These are phyloP conservation scores for Suillus tomentosus DNA, from an alignment of 768 basidiomycete species.

Conservation along the genomic window DNA sequence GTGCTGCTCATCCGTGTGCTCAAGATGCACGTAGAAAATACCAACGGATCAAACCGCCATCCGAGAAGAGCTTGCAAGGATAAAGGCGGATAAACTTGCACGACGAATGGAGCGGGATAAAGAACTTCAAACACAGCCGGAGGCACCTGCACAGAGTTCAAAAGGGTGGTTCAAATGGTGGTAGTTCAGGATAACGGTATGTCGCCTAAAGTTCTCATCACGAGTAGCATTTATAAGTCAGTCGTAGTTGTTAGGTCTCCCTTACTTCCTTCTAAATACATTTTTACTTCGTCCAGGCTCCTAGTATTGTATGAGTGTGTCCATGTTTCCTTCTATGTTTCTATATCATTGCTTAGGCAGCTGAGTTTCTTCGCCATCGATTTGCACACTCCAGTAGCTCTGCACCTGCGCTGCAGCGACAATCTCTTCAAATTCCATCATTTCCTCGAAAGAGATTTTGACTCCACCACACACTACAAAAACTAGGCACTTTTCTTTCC, in stretches of 20 bases:
- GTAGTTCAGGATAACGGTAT: slow-evolving; percentile 19
- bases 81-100: slow-evolving; percentile 61
- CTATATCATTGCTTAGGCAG: slow-evolving; percentile 18
- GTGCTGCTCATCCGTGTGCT: background rate
- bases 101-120: slow-evolving; percentile 46
- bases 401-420: slow-evolving; percentile 36
- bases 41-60: slow-evolving; percentile 68
- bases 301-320: slow-evolving; percentile 7
- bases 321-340: background rate
- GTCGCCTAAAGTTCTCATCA: background rate
- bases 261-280: background rate
- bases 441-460: slow-evolving; percentile 60
- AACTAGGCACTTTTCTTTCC: slow-evolving; percentile 46
- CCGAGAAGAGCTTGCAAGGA: slow-evolving; percentile 69
- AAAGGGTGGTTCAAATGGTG: slow-evolving; percentile 31
- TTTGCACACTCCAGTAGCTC: slow-evolving; percentile 28
- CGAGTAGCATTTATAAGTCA: background rate
- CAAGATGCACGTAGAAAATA: slow-evolving; percentile 44
- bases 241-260: background rate
- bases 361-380: slow-evolving; percentile 12
- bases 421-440: slow-evolving; percentile 47
- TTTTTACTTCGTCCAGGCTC: background rate
- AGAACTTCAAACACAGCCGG: slow-evolving; percentile 30
- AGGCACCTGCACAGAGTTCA: slow-evolving; percentile 21
- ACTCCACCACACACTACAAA: slow-evolving; percentile 71